Evolutionary conservation across 805 yeast genomes (phyloP).

Genomic region (Metschnikowia orientalis): DNA sequence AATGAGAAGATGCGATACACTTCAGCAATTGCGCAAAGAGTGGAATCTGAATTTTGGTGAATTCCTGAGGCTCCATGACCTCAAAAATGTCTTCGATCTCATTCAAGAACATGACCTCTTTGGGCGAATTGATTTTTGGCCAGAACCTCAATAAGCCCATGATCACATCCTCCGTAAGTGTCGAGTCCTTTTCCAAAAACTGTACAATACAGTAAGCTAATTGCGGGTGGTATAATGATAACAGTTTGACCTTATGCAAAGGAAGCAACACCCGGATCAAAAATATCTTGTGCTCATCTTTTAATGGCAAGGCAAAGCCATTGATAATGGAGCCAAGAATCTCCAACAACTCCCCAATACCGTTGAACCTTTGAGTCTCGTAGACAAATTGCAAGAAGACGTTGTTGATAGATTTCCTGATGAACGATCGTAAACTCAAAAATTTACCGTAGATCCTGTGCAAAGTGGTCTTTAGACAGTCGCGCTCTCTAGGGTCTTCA

Average conservation of each 20-base stretch:
- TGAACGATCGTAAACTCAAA: constrained; percentile 80
- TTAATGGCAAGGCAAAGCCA: constrained; percentile 95
- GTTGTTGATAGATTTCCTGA: constrained; percentile 85
- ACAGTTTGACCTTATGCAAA: constrained; percentile 83
- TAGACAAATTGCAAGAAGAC: constrained; percentile 90
- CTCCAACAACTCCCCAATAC: constrained; percentile 90
- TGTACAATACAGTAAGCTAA: constrained; percentile 96
- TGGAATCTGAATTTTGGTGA: constrained; percentile 87
- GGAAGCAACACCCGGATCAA: constrained; percentile 84
- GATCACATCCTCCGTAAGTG: constrained; percentile 91
- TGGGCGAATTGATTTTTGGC: constrained; percentile 94
- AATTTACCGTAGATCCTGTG: constrained; percentile 97
- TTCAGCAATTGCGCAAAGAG: constrained; percentile 89
- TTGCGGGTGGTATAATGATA: constrained; percentile 92
- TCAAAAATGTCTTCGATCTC: constrained; percentile 97
- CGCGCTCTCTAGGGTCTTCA: constrained; percentile 96
- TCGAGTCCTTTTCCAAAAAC: constrained; percentile 90
- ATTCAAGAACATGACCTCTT: constrained; percentile 92
- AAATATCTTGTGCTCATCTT: constrained; percentile 94
- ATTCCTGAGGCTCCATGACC: constrained; percentile 90
- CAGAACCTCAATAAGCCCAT: constrained; percentile 90
- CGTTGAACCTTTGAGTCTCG: constrained; percentile 94
- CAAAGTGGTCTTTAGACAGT: constrained; percentile 87
- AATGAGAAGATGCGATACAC: constrained; percentile 92
- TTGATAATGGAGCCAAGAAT: constrained; percentile 94